These are phyloP conservation scores for Neonectria punicea DNA, from an alignment of 2,329 filamentous ascomycete species.

Conservation along the genomic window DNA sequence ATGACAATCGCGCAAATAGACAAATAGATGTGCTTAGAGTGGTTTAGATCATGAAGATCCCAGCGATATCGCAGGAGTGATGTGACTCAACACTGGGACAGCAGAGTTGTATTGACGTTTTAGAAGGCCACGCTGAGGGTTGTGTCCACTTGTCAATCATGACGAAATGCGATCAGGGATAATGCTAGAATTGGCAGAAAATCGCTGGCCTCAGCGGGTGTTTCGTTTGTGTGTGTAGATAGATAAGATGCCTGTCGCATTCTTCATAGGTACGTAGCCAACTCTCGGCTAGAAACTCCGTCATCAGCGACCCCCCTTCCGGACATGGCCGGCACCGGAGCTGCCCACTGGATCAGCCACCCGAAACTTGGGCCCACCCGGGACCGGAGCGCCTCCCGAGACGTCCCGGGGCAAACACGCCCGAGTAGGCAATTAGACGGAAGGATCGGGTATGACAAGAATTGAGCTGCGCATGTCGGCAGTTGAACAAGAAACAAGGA, in stretches of 20 bases:
- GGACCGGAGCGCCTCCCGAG: slow-evolving; percentile 16
- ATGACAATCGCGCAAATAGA: slow-evolving; percentile 2
- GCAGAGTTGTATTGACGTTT: not conserved
- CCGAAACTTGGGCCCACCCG: slow-evolving; percentile 17
- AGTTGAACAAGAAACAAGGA: not conserved
- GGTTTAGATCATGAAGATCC: slow-evolving; percentile 11
- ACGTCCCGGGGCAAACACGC: slow-evolving; percentile 1
- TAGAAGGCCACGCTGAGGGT: not conserved
- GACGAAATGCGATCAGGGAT: not conserved
- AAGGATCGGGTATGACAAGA: slow-evolving; percentile 6
- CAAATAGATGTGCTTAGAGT: not conserved
- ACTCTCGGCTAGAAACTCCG: not conserved
- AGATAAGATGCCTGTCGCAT: not conserved
- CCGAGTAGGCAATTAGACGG: not conserved
- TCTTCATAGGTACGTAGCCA: not conserved
- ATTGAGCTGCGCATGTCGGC: slow-evolving; percentile 11
- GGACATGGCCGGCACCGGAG: slow-evolving; percentile 12
- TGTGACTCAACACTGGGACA: not conserved
- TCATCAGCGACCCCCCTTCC: not conserved
- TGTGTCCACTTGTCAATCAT: not conserved
- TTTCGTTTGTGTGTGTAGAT: too few species aligned
- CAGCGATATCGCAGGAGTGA: slow-evolving; percentile 21
- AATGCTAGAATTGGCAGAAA: not conserved
- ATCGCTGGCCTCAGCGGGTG: not conserved
- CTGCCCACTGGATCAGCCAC: slow-evolving; percentile 4